Evolutionary conservation across 2,329 filamentous ascomycete species (phyloP).

Genomic region (Blastomyces gilchristii): DNA sequence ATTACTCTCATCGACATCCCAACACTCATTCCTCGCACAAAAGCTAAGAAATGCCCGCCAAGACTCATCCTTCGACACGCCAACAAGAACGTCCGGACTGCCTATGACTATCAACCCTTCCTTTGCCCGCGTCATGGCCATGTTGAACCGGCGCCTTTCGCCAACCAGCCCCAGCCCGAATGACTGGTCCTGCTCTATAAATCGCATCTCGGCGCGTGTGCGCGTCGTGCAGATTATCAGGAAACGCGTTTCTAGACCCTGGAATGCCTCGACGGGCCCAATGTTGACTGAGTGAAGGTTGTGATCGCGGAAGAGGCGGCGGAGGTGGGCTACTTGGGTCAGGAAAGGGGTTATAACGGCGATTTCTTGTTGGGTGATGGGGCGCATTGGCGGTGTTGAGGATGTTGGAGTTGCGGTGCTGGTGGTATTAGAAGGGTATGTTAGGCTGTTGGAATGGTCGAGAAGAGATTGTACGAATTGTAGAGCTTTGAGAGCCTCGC

Average conservation of each 20-base stretch:
- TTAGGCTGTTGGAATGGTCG: constrained; percentile 20
- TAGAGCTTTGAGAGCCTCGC: constrained; percentile 16
- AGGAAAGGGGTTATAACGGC: constrained; percentile 38
- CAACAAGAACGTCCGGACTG: constrained; percentile 28
- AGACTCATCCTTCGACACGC: constrained; percentile 23
- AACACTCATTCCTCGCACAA: constrained; percentile 30
- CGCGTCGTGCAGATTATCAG: constrained; percentile 39
- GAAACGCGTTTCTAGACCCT: constrained; percentile 36
- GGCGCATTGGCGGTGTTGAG: constrained; percentile 10
- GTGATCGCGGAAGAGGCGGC: constrained; percentile 26
- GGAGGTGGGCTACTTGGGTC: constrained; percentile 36
- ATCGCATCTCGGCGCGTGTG: constrained; percentile 15
- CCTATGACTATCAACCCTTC: constrained; percentile 36
- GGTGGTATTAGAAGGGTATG: constrained; percentile 21
- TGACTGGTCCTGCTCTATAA: constrained; percentile 17
- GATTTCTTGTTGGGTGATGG: constrained; percentile 28
- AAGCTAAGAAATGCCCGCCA: constrained; percentile 33
- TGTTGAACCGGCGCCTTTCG: constrained; percentile 34
- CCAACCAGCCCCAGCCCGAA: constrained; percentile 28
- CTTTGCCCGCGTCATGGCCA: constrained; percentile 37
- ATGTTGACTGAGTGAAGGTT: constrained; percentile 34
- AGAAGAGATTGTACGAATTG: constrained; percentile 17
- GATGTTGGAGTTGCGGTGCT: neutral
- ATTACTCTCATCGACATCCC: constrained; percentile 17
- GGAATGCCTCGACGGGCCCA: constrained; percentile 39